Conservation (phyloP, 805 yeast species). For the Wickerhamiella brachini region DNA sequence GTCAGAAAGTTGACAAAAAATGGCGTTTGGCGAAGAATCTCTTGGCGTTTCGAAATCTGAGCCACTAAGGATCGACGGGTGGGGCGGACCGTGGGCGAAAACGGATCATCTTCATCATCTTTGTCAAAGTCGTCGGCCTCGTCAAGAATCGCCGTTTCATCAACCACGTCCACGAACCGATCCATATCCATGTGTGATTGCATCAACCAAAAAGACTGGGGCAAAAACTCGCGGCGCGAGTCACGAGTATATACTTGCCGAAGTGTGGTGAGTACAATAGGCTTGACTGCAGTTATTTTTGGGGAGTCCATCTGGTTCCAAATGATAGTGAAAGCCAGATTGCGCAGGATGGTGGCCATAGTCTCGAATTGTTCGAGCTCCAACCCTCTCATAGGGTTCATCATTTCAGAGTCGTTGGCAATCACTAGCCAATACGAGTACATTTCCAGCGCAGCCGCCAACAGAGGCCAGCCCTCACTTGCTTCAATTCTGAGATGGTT, state of each 20-base stretch:
- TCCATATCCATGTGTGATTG: conserved; percentile 8
- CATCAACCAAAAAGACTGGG: conserved; percentile 42
- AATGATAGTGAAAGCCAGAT: conserved; percentile 36
- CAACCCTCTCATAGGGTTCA: conserved; percentile 32
- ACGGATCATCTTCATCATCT: conserved; percentile 11
- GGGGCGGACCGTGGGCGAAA: conserved; percentile 11
- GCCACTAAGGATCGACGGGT: conserved; percentile 22
- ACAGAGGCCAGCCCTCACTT: conserved; percentile 12
- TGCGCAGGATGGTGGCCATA: conserved; percentile 37
- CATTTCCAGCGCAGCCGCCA: conserved; percentile 44
- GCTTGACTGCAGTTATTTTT: conserved; percentile 14
- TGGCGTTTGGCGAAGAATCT: conserved; percentile 43
- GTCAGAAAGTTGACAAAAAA: conserved; percentile 65
- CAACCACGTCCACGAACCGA: conserved; percentile 1
- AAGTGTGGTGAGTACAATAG: conserved; percentile 36
- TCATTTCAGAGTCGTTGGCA: conserved; percentile 49
- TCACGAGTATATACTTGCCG: conserved; percentile 56
- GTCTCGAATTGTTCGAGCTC: conserved; percentile 26
- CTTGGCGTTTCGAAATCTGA: not conserved
- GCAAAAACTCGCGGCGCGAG: conserved; percentile 42
- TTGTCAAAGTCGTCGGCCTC: conserved; percentile 15
- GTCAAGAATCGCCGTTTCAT: conserved; percentile 4
- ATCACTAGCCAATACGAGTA: conserved; percentile 54
- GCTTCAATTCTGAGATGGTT: not conserved
- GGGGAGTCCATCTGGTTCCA: conserved; percentile 24